Evolutionary conservation across 306 rosid species (phyloP).

Genomic region (Medicago lupulina): DNA sequence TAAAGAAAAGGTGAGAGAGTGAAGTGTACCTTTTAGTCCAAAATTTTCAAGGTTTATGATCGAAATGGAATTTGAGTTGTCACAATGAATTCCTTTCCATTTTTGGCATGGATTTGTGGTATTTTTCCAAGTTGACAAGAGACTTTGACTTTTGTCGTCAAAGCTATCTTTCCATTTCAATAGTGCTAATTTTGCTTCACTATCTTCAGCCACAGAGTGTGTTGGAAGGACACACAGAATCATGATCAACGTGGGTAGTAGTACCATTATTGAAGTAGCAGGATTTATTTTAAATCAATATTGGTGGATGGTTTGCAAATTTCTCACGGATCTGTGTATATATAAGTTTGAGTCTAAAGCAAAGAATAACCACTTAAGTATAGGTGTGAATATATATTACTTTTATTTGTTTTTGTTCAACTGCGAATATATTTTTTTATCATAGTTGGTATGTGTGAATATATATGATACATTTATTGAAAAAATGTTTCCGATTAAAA

Average conservation of each 20-base stretch:
- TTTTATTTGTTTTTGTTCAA: no score
- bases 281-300: background rate
- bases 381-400: background rate
- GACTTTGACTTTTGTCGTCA: no score
- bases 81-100: no score
- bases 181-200: constrained; percentile 36
- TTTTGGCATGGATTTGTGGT: background rate
- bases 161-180: constrained; percentile 43
- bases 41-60: no score
- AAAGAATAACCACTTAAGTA: background rate
- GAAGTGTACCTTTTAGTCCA: no score
- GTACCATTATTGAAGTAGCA: background rate
- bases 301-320: background rate
- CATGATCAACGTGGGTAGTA: background rate
- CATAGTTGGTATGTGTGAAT: background rate
- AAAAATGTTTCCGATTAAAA: background rate
- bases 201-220: background rate
- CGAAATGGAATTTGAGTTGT: no score
- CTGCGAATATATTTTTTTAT: background rate
- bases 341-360: background rate
- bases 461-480: background rate
- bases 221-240: constrained; percentile 17
- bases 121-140: no score
- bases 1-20: no score
- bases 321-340: background rate